Evolutionary conservation across 2,329 filamentous ascomycete species (phyloP), one percentile per base, ranked within the genome.

Genomic region (Chaetomiaceae sp.): DNA sequence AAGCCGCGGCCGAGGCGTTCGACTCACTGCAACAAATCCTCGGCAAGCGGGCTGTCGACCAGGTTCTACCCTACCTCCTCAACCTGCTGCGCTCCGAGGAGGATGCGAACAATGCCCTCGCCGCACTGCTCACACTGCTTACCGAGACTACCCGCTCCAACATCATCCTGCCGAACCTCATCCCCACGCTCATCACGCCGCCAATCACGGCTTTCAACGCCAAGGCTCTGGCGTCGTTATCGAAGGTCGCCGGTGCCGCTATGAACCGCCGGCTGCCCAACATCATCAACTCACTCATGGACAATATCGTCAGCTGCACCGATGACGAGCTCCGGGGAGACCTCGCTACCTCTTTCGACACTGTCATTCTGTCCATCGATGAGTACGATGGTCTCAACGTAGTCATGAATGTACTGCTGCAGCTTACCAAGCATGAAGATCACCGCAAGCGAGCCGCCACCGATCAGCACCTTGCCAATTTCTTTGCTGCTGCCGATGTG

Each of bases 151-250:
- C 90, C 7, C 82, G 94, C 58, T 95, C 92, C 20, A 99, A 96
- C 69, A 91, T 96, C 62, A 99, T 99, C 64, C 75, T 99, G 53
- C 95, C 94, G 18, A 96, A 95, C 69, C 85, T 99, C 51, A 90
- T 99, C 55, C 94, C 95, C 0, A 97, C 91, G 2, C 80, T 99
- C 29, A 88, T 95, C 54, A 86, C 88, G 8, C 85, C 90, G 49
- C 94, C 94, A 1, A 96, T 99, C 62, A 88, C 90, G 25, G 82
- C 86, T 1, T 99, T 99, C 79, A 96, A 99, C 66, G 94, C 95
- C 55, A 90, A 86, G 67, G 94, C 94, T 11, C 75, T 99, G 59
- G 94, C 94, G 33, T 97, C 94, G 23, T 73, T 99, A 62, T 91
- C 95, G 45, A 86, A 91, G 70, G 95, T 99, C 46, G 92, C 94